These are phyloP conservation scores for Pseudogymnoascus sp. DNA, from an alignment of 2,329 filamentous ascomycete genomes.

Conservation along the genomic window DNA sequence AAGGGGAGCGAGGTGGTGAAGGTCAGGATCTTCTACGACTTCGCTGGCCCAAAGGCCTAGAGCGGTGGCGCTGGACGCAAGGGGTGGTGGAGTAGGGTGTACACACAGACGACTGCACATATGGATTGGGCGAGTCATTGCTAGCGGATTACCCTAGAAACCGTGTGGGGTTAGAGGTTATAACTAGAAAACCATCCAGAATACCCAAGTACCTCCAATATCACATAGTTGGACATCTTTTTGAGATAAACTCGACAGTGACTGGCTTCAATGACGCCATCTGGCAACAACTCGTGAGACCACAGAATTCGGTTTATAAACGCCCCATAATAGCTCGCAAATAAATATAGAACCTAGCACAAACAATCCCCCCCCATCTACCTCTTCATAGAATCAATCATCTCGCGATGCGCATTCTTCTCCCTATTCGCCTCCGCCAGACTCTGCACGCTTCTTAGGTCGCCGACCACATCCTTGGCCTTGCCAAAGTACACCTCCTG, in stretches of 20 bases:
- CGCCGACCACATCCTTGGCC: slow-evolving; percentile 95
- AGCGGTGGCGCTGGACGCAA: not conserved
- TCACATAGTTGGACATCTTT: not conserved
- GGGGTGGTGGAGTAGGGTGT: not conserved
- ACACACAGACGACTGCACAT: not conserved
- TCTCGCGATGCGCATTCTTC: slow-evolving; percentile 75
- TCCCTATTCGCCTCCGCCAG: slow-evolving; percentile 80
- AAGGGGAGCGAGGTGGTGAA: slow-evolving; percentile 30
- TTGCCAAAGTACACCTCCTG: slow-evolving; percentile 99
- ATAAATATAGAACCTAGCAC: not conserved
- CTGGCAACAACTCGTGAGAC: not conserved
- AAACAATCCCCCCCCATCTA: slow-evolving; percentile 7
- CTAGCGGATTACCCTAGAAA: not conserved
- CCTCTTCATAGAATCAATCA: slow-evolving; percentile 56
- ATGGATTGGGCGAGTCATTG: not conserved
- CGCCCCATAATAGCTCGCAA: slow-evolving; percentile 2
- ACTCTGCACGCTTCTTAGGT: slow-evolving; percentile 77
- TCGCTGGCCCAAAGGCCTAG: not conserved
- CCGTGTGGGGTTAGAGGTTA: not conserved
- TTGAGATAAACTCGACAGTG: not conserved
- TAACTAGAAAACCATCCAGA: slow-evolving; percentile 1
- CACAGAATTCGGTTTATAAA: slow-evolving; percentile 5
- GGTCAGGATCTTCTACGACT: slow-evolving; percentile 35
- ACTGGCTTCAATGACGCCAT: not conserved
- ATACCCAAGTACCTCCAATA: not conserved